A percentile compares a stretch with the other conserved stretches of the same genome.
These are phyloP conservation scores for Noccaea caerulescens DNA, from an alignment of 345 rosid genomes.

Conservation along the genomic window DNA sequence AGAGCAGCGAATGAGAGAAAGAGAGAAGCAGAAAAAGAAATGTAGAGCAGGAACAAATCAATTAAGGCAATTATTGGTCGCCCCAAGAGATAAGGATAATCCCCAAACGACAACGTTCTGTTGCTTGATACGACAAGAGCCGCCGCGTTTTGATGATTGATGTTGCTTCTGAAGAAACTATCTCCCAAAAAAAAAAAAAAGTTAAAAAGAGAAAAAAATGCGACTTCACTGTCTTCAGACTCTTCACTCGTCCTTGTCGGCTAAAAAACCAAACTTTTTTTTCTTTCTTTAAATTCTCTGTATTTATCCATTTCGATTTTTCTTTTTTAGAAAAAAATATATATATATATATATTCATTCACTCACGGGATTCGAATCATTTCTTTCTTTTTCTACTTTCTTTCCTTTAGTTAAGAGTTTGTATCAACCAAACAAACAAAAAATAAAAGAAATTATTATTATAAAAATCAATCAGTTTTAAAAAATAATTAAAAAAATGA, in stretches of 20 bases:
- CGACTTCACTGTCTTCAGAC: neutral
- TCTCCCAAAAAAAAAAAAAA: neutral
- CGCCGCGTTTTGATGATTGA: conserved; percentile 45
- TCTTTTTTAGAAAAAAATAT: no score
- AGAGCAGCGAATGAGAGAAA: conserved; percentile 27
- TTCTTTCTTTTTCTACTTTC: neutral
- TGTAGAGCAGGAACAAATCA: neutral
- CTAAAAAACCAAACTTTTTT: conserved; percentile 12
- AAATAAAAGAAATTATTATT: neutral
- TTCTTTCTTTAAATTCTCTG: neutral
- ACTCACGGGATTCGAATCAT: no score
- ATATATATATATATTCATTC: no score
- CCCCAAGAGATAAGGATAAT: conserved; percentile 39
- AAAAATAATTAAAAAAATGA: neutral
- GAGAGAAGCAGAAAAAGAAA: neutral
- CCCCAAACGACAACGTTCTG: conserved; percentile 40
- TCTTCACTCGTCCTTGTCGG: conserved; percentile 39
- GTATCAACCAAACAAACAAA: neutral
- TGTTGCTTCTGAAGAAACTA: conserved; percentile 40
- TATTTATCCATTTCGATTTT: conserved; percentile 16
- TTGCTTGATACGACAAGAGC: conserved; percentile 38
- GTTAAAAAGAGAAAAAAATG: neutral
- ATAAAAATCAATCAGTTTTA: neutral
- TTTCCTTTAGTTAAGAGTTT: neutral
- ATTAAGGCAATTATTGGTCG: conserved; percentile 37